Evolutionary conservation across 208 protist genomes (phyloP), one percentile per base, ranked within the genome.

Genomic region (Porcisia hertigi): DNA sequence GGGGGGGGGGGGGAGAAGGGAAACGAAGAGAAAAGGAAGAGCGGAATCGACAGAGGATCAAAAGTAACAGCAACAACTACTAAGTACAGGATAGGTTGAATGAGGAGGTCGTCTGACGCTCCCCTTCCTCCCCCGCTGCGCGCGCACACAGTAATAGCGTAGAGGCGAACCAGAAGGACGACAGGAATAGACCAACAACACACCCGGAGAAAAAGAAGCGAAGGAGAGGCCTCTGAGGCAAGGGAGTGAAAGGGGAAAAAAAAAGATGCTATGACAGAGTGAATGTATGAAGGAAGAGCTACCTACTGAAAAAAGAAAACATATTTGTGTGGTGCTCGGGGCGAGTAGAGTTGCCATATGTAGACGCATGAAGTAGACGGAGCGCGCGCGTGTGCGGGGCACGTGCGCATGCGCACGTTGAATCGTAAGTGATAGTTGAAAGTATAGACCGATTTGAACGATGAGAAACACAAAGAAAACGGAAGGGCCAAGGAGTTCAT

Each of bases 241-340:
- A 12, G n/a, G 9, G 43, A 34, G 34, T 39, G 9, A 30, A 36
- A 55, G 6, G 43, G 6, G 43, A 45, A 71, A 30, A 75, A 76
- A 67, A 62, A 49, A 59, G 14, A 43, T 83, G 65, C 63, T 60
- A 70, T 77, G 72, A 83, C 49, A 55, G 54, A 23, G 63, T 71
- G 36, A 67, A 77, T 77, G 30, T 30, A 64, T 25, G 9, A 49
- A 66, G 34, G 23, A 23, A 1, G 69, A 49, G 8, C 20, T 25
- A 7, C 18, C 2, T 47, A 11, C 41, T 52, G 39, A n/a, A 7
- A 52, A 12, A 3, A 0, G 41, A 52, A 12, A 3, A 0, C 20
- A 5, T 43, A 49, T 47, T 47, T 25, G 18, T 65, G 36, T 11
- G 60, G 6, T 25, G 36, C 18, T 41, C 11, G 47, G 11, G 47